Percentiles rank a stretch among this genome's conserved stretches.
These are phyloP conservation scores for Triticum monococcum DNA, from an alignment of 176 grass and related monocot genomes.

Conservation along the genomic window DNA sequence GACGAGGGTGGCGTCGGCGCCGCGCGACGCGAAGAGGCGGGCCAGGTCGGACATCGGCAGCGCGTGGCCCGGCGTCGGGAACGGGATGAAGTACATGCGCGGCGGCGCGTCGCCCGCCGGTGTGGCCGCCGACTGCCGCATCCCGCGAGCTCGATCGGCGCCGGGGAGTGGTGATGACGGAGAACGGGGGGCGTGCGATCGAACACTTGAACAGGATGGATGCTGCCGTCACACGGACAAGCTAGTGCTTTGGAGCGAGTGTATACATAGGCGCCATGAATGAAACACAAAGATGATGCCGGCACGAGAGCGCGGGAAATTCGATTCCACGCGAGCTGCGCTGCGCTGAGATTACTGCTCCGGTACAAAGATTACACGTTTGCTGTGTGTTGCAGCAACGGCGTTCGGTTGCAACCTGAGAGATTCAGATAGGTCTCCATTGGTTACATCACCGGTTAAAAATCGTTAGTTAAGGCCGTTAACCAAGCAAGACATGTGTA, in stretches of 20 bases:
- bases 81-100: constrained; percentile 62
- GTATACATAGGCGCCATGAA: background rate
- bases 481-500: no score
- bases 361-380: background rate
- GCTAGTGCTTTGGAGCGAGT: background rate
- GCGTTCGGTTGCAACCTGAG: background rate
- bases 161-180: background rate
- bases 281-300: constrained; percentile 36
- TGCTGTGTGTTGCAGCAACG: background rate
- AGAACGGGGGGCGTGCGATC: background rate
- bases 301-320: background rate
- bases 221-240: background rate
- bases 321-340: background rate
- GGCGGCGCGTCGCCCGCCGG: background rate
- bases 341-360: background rate
- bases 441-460: no score
- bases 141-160: background rate
- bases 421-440: no score
- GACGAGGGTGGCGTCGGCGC: constrained; percentile 44
- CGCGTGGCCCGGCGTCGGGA: constrained; percentile 63
- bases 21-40: constrained; percentile 53
- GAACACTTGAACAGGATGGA: background rate
- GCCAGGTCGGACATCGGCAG: constrained; percentile 66
- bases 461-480: no score
- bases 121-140: background rate